These are phyloP conservation scores for Hypoxylon sp. DNA, from an alignment of 2,329 filamentous ascomycete species.

Conservation along the genomic window DNA sequence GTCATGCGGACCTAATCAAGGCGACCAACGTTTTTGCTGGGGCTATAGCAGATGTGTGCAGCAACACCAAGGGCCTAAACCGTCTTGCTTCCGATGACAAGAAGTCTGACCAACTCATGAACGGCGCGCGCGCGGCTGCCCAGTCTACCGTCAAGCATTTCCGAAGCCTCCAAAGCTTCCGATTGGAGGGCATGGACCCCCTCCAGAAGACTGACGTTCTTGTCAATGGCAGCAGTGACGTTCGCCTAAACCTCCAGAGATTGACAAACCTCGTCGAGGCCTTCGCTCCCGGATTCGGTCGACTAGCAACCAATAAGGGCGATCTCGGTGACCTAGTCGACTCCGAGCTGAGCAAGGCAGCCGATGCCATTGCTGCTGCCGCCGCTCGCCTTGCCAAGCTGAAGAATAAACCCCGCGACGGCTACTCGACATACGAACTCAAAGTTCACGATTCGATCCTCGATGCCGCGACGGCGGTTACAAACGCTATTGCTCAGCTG, in stretches of 20 bases:
- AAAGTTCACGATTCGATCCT: conserved; percentile 96
- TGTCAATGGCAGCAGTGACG: conserved; percentile 96
- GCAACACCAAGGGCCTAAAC: conserved; percentile 95
- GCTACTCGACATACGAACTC: conserved; percentile 95
- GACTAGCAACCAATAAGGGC: conserved; percentile 82
- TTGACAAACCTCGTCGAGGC: conserved; percentile 93
- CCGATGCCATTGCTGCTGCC: conserved; percentile 94
- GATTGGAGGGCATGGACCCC: conserved; percentile 89
- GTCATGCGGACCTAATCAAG: conserved; percentile 91
- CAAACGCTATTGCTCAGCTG: conserved; percentile 91
- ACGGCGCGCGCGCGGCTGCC: conserved; percentile 86
- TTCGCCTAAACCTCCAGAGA: conserved; percentile 92
- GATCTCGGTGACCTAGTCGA: conserved; percentile 96
- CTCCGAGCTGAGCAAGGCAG: conserved; percentile 90
- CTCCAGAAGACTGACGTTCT: conserved; percentile 97
- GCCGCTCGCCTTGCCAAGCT: conserved; percentile 90
- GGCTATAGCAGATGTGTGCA: conserved; percentile 92
- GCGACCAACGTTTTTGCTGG: conserved; percentile 92
- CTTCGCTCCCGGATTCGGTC: conserved; percentile 89
- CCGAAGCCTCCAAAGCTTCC: conserved; percentile 92
- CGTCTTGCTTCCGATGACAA: conserved; percentile 96
- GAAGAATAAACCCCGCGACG: conserved; percentile 95
- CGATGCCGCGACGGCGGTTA: conserved; percentile 92
- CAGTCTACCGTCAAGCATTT: conserved; percentile 94
- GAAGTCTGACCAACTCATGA: conserved; percentile 88